Evolutionary conservation across 441 rosid genomes (phyloP).

Genomic region (Mallotus japonicus): DNA sequence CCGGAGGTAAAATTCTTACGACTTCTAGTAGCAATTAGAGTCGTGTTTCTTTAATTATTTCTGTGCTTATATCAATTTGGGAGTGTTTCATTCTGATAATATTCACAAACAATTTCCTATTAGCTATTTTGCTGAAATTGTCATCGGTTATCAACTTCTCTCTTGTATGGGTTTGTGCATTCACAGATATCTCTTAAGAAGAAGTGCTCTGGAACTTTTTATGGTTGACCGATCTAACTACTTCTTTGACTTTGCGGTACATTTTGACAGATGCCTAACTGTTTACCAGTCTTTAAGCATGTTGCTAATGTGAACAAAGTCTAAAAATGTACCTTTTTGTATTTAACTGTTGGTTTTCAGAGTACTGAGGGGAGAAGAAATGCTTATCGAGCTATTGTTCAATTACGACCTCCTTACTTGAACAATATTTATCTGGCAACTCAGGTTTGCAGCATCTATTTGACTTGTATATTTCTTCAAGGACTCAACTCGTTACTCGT

Average conservation of each 20-base stretch:
- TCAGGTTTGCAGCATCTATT: slow-evolving; percentile 58
- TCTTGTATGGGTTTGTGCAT: slow-evolving; percentile 11
- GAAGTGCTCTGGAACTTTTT: slow-evolving; percentile 98
- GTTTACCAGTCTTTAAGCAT: slow-evolving; percentile 10
- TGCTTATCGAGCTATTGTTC: slow-evolving; percentile 96
- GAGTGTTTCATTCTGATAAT: background rate
- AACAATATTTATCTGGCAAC: slow-evolving; percentile 95
- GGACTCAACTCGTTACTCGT: background rate
- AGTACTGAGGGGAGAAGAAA: slow-evolving; percentile 83
- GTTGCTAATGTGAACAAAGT: slow-evolving; percentile 9
- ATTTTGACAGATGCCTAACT: slow-evolving; percentile 11
- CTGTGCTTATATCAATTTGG: slow-evolving; percentile 12
- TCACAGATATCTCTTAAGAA: slow-evolving; percentile 85
- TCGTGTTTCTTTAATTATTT: slow-evolving; percentile 15
- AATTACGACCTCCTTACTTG: slow-evolving; percentile 84
- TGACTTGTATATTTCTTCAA: slow-evolving; percentile 10
- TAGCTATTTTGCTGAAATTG: slow-evolving; percentile 1
- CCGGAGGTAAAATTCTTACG: slow-evolving; percentile 59
- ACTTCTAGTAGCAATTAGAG: slow-evolving; percentile 16
- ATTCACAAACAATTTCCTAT: background rate
- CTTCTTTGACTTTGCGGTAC: slow-evolving; percentile 99
- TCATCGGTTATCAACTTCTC: background rate
- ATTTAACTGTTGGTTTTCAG: slow-evolving; percentile 38
- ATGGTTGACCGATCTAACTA: slow-evolving; percentile 97
- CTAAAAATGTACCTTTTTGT: slow-evolving; percentile 5